phyloP scores from a whole-genome alignment of 139 green algal genomes.

The Haematococcus lacustris region DNA sequence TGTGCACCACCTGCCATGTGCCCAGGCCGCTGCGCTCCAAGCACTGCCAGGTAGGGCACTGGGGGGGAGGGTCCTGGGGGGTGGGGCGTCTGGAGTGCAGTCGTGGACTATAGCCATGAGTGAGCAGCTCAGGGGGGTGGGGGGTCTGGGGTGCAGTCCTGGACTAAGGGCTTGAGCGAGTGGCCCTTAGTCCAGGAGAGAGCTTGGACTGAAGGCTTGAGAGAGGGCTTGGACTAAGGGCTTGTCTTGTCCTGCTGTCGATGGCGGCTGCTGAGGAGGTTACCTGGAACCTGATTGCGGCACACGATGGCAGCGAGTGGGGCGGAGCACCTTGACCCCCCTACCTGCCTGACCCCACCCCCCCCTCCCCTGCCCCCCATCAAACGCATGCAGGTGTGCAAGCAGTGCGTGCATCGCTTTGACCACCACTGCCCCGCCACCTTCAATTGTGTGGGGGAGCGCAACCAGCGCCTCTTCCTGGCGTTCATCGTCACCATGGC shows the following conservation, averaged over 20 bases:
- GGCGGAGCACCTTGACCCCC: too few relatives aligned
- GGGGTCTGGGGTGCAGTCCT: background rate
- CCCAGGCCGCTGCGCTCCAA: slow-evolving; percentile 57
- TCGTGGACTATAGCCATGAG: background rate
- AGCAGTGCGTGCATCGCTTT: slow-evolving; percentile 66
- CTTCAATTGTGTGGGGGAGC: slow-evolving; percentile 59
- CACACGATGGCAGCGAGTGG: too few relatives aligned
- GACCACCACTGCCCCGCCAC: slow-evolving; percentile 82
- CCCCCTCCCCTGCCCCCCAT: background rate
- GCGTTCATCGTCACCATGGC: slow-evolving; percentile 18
- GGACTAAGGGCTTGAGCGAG: background rate
- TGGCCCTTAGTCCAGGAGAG: background rate
- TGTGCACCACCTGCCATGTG: slow-evolving; percentile 30
- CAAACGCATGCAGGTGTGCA: slow-evolving; percentile 35
- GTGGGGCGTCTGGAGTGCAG: background rate
- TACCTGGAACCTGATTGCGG: background rate
- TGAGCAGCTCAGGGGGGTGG: background rate
- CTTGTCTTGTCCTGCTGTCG: background rate
- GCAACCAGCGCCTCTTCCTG: slow-evolving; percentile 42
- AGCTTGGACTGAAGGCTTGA: background rate
- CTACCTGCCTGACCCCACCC: too few relatives aligned
- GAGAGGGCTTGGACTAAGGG: background rate
- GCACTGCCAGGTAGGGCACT: slow-evolving; percentile 63
- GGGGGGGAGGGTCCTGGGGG: background rate
- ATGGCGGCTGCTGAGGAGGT: background rate